These are phyloP conservation scores for Rhinocladiella similis DNA, from an alignment of 2,329 filamentous ascomycete genomes.

Conservation along the genomic window DNA sequence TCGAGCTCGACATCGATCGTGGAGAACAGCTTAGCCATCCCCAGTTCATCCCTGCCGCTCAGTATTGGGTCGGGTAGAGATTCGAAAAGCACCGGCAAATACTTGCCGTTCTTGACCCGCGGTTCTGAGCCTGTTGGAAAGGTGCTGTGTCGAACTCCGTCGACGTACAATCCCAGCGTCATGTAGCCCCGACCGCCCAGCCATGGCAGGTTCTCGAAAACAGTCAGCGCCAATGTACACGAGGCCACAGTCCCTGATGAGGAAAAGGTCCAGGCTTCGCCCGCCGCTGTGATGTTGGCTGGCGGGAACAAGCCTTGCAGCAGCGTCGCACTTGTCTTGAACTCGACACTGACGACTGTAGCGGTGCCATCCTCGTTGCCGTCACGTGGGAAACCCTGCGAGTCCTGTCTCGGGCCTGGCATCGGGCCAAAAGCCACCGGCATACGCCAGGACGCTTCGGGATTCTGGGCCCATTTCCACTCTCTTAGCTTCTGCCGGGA, in stretches of 20 bases:
- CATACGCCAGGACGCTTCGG: conserved; percentile 48
- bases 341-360: conserved; percentile 49
- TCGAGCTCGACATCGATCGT: conserved; percentile 48
- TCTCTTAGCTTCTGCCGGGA: conserved; percentile 52
- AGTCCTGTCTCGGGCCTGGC: conserved; percentile 45
- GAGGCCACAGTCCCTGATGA: conserved; percentile 46
- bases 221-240: conserved; percentile 45
- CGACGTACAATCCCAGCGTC: conserved; percentile 61
- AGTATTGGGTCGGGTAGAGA: conserved; percentile 60
- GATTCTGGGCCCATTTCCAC: conserved; percentile 51
- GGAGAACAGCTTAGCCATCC: conserved; percentile 62
- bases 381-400: conserved; percentile 33
- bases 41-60: conserved; percentile 60
- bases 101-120: conserved; percentile 51
- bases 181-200: conserved; percentile 61
- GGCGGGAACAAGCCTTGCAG: conserved; percentile 53
- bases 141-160: conserved; percentile 63
- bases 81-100: conserved; percentile 60
- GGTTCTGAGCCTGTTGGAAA: conserved; percentile 52
- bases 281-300: too few relatives aligned
- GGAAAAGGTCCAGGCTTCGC: conserved; percentile 43
- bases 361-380: conserved; percentile 40
- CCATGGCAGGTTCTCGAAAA: conserved; percentile 58
- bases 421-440: conserved; percentile 50
- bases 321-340: conserved; percentile 53